A percentile compares a stretch with the other conserved stretches of the same genome.
Conservation (phyloP, 2,329 filamentous ascomycete species). For the Phaeomoniella chlamydospora region DNA sequence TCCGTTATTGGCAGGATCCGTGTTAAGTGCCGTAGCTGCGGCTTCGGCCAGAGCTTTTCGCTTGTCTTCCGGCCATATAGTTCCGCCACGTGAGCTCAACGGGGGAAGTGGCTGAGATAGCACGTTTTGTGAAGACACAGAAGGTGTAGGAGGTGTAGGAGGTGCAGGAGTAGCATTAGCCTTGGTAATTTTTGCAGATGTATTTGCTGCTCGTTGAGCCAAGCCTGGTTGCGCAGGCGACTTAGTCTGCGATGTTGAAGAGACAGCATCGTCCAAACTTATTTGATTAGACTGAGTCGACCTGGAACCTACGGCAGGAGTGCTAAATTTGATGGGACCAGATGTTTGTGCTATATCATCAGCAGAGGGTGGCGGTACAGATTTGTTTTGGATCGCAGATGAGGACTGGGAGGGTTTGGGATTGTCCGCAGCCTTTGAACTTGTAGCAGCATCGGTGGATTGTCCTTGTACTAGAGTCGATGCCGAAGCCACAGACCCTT, state of each 20-base stretch:
- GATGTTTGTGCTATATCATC: background rate
- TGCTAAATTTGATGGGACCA: background rate
- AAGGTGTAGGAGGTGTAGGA: background rate
- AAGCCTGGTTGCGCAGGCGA: background rate
- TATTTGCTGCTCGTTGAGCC: background rate
- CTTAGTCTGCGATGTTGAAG: background rate
- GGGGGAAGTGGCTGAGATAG: background rate
- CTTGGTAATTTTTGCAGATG: background rate
- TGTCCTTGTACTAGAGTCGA: background rate
- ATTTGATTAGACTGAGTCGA: no score
- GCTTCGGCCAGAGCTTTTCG: slow-evolving; percentile 35
- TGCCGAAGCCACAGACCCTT: slow-evolving; percentile 11
- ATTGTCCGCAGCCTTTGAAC: background rate
- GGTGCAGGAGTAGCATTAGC: background rate
- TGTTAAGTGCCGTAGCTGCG: slow-evolving; percentile 31
- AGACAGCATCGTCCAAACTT: background rate
- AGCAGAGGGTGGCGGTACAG: background rate
- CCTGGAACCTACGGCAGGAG: background rate
- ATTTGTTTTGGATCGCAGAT: background rate
- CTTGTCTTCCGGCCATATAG: slow-evolving; percentile 34
- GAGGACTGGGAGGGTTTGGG: background rate
- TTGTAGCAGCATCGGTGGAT: background rate
- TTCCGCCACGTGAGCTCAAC: slow-evolving; percentile 12
- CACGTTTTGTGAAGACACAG: background rate
- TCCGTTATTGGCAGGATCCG: slow-evolving; percentile 23